Conservation (phyloP, 1,139 yeast species). For the Magnusiomyces ingens region DNA sequence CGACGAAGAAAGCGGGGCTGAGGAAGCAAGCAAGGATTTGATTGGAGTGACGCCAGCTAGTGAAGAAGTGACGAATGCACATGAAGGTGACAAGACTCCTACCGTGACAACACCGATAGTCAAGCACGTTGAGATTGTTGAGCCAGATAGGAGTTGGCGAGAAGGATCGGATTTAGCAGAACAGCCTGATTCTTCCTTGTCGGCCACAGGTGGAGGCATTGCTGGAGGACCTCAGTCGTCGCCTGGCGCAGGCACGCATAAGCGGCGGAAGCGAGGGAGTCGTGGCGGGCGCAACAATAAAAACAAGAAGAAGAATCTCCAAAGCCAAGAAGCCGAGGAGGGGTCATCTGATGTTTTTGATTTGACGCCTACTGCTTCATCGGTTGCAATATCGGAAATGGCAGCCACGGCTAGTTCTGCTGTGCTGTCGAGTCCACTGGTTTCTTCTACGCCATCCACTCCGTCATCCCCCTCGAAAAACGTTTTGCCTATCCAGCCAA, state of each 20-base stretch:
- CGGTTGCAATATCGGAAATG: slow-evolving; percentile 1
- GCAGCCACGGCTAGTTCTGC: background rate
- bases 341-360: background rate
- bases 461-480: background rate
- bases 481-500: slow-evolving; percentile 24
- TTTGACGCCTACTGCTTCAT: background rate
- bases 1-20: background rate
- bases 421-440: background rate
- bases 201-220: too few relatives aligned
- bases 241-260: slow-evolving; percentile 16
- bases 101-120: background rate
- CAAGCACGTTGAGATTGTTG: slow-evolving; percentile 21
- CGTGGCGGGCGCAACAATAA: slow-evolving; percentile 68
- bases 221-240: background rate
- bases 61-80: too few relatives aligned
- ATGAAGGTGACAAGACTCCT: background rate
- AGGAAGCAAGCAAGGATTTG: background rate
- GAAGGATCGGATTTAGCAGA: background rate
- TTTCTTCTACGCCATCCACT: too few relatives aligned
- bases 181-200: slow-evolving; percentile 10
- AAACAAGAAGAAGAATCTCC: slow-evolving; percentile 24
- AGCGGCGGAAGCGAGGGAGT: slow-evolving; percentile 73
- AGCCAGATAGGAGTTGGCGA: slow-evolving; percentile 15
- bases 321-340: slow-evolving; percentile 9
- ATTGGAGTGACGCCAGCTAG: too few relatives aligned